phyloP scores from a whole-genome alignment of 2,329 filamentous ascomycete species.

The Ophidiomyces ophidiicola region DNA sequence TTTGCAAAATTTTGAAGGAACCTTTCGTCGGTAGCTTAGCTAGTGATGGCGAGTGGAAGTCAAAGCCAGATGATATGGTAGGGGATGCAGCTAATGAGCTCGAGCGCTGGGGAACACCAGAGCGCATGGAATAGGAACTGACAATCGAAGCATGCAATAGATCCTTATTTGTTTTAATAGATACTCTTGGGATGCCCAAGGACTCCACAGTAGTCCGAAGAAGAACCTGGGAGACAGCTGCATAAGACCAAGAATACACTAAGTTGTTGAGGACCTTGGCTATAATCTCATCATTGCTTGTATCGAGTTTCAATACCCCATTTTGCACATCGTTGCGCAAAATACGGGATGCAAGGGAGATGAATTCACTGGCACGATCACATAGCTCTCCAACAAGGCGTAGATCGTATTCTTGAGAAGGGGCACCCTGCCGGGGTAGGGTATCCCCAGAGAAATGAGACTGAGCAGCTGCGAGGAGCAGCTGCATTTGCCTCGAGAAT shows the following conservation, averaged over 20 bases:
- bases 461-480: constrained; percentile 75
- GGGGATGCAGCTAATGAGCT: constrained; percentile 17
- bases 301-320: constrained; percentile 40
- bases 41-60: not conserved
- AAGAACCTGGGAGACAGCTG: constrained; percentile 34
- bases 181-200: constrained; percentile 28
- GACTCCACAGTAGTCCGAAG: constrained; percentile 28
- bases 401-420: constrained; percentile 60
- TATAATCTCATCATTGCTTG: constrained; percentile 21
- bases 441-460: constrained; percentile 25
- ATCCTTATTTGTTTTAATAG: constrained; percentile 23
- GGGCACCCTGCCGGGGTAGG: constrained; percentile 33
- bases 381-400: constrained; percentile 76
- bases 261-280: constrained; percentile 33
- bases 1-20: constrained; percentile 32
- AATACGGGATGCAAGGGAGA: constrained; percentile 65
- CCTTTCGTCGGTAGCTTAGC: constrained; percentile 29
- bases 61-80: not conserved
- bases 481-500: constrained; percentile 73
- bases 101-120: constrained; percentile 28
- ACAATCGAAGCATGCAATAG: constrained; percentile 18
- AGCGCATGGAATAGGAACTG: constrained; percentile 15
- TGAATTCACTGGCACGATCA: constrained; percentile 68
- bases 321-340: constrained; percentile 65
- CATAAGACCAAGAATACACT: constrained; percentile 37